Conservation (phyloP, 768 basidiomycete genomes). For the Sarcodon aspratus region DNA sequence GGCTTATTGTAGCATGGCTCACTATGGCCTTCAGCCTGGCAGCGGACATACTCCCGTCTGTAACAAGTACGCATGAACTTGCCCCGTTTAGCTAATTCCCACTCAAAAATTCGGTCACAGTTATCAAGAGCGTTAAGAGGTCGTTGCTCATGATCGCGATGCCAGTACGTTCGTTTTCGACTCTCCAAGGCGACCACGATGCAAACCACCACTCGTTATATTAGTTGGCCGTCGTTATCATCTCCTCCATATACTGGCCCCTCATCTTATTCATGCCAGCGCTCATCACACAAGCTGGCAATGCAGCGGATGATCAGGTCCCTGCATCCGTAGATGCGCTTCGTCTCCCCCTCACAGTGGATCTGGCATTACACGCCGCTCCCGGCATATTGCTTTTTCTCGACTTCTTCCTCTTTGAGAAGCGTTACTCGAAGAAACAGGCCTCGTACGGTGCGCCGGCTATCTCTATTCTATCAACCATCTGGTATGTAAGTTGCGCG, state of each 20-base stretch:
- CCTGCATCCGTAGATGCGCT: conserved; percentile 17
- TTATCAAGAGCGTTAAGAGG: conserved; percentile 36
- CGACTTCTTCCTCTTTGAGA: conserved; percentile 63
- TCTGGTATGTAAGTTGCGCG: conserved; percentile 51
- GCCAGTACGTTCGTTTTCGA: conserved; percentile 32
- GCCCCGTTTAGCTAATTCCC: background rate
- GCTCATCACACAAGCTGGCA: conserved; percentile 35
- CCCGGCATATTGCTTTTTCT: conserved; percentile 46
- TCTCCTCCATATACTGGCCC: conserved; percentile 60
- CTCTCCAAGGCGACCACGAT: background rate
- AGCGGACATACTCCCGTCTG: conserved; percentile 28
- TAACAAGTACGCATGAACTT: conserved; percentile 17
- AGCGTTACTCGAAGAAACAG: conserved; percentile 30
- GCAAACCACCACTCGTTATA: background rate
- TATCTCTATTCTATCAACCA: conserved; percentile 18
- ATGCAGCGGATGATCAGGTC: conserved; percentile 11
- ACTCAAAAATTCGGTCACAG: conserved; percentile 14
- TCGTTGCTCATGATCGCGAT: conserved; percentile 50
- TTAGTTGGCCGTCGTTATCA: conserved; percentile 33
- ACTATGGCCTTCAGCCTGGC: conserved; percentile 29
- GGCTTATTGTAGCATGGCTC: conserved; percentile 25
- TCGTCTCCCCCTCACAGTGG: conserved; percentile 31
- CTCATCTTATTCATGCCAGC: conserved; percentile 42
- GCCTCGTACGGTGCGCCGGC: conserved; percentile 21
- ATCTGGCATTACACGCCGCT: conserved; percentile 47